Evolutionary conservation across 1,284 basidiomycete species (phyloP), one percentile per base, ranked within the genome.

Genomic region (Puccinia coronata): DNA sequence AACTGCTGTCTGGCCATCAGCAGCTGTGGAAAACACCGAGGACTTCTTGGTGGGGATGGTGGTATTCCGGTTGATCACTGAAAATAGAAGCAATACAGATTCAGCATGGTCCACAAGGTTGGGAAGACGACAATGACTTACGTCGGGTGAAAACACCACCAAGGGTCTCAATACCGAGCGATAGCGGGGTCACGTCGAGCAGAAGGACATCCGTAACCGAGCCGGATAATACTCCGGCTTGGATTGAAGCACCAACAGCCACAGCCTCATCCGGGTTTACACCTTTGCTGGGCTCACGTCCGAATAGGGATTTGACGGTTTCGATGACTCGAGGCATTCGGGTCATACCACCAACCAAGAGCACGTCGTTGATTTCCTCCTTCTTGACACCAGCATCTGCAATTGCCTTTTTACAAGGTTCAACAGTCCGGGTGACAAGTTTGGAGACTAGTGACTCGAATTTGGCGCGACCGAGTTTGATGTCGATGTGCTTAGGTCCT

Each of bases 11-110:
- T 96, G 97, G 63, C 87, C 87, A 71, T 87, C 87, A 72, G 87
- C 96, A 69, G 96, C 96, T 31, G 97, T 99, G 28, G 96, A 98
- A 90, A 98, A 99, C 80, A 93, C 92, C 87, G 98, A 96, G 3
- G 94, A 95, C 91, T 99, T 98, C 91, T 98, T 99, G 86, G 96
- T 98, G 28, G 96, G 96, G 88, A 98, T 98, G 82, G 96, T 98
- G 25, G 96, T 99, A 90, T 99, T 99, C 83, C 96, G 92, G 87
- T 91, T 92, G 88, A 86, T 86, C n/a, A 76, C 72, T 81, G 41
- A 61, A 49, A 28, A 90, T 87, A 93, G 93, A 41, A 43, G 28
- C 2, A 28, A n/a, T 39, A 4, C 39, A 63, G 28, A 11, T 16
- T 51, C 49, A 51, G 49, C 49, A 5, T 25, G n/a, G 28, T 25